Conservation (phyloP, 2,329 filamentous ascomycete genomes). For the Penicillium sp. region DNA sequence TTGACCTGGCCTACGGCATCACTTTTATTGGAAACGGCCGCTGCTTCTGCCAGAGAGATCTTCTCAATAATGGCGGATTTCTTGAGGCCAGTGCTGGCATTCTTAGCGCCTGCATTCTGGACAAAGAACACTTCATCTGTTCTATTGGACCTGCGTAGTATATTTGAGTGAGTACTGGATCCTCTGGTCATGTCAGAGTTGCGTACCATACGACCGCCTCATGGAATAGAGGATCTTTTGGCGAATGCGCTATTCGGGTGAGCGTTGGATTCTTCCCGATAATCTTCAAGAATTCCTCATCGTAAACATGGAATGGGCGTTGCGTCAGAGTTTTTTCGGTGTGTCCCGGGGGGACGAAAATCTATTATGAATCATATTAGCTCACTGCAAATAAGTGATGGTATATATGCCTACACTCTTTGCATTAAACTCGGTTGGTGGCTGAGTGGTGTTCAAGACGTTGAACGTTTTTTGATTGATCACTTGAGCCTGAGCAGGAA, state of each 20-base stretch:
- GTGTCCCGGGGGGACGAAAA: conserved; percentile 10
- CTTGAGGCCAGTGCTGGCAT: conserved; percentile 10
- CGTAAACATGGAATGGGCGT: conserved; percentile 14
- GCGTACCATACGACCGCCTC: conserved; percentile 16
- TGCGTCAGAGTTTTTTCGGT: conserved; percentile 8
- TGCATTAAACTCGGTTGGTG: conserved; percentile 13
- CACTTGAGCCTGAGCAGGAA: conserved; percentile 14
- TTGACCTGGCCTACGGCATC: conserved; percentile 11
- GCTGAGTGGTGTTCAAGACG: conserved; percentile 14
- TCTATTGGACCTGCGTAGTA: conserved; percentile 7
- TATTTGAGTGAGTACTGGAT: too few species aligned
- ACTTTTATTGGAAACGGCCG: conserved; percentile 10
- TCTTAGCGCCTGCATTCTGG: conserved; percentile 16
- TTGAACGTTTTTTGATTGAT: conserved; percentile 17
- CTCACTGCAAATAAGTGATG: too few species aligned
- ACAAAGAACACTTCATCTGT: conserved; percentile 19
- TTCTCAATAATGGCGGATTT: conserved; percentile 14
- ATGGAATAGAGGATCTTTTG: conserved; percentile 11
- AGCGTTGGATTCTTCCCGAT: conserved; percentile 6
- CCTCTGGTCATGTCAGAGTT: too few species aligned
- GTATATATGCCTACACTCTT: conserved; percentile 4
- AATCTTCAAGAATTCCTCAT: conserved; percentile 14
- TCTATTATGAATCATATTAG: not conserved
- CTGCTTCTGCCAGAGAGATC: conserved; percentile 13
- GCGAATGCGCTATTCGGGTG: conserved; percentile 12